Conservation (phyloP, 495 filamentous ascomycete genomes). For the Sabuloglossum arenarium region DNA sequence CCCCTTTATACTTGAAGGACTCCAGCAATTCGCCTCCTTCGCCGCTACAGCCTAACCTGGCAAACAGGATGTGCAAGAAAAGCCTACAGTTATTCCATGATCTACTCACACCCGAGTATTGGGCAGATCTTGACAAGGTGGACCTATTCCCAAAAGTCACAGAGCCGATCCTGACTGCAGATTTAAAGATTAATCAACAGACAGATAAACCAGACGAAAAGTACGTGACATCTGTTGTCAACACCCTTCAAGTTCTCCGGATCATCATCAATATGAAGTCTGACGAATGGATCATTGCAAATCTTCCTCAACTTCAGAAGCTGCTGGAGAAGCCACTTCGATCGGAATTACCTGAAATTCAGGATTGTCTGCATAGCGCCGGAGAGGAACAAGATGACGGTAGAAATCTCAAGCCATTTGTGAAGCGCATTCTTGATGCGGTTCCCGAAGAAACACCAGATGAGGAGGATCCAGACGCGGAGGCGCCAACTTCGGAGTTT, state of each 20-base stretch:
- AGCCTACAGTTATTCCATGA: conserved; percentile 64
- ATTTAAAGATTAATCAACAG: conserved; percentile 32
- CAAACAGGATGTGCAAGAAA: conserved; percentile 65
- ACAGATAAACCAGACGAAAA: conserved; percentile 42
- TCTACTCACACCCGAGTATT: conserved; percentile 70
- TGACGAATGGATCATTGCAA: conserved; percentile 72
- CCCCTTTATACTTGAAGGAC: conserved; percentile 32
- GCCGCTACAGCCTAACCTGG: conserved; percentile 25
- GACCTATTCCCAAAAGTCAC: conserved; percentile 81
- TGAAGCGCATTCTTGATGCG: conserved; percentile 72
- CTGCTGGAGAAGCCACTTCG: conserved; percentile 78
- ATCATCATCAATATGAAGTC: conserved; percentile 69
- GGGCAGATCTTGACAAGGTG: conserved; percentile 67
- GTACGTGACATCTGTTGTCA: conserved; percentile 66
- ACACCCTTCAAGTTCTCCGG: conserved; percentile 74
- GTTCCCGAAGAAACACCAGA: conserved; percentile 73
- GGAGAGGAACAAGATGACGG: conserved; percentile 44
- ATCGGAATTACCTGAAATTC: conserved; percentile 71
- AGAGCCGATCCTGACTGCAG: conserved; percentile 47
- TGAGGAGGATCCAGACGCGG: conserved; percentile 63
- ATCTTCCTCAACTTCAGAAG: conserved; percentile 57
- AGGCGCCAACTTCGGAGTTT: conserved; percentile 59
- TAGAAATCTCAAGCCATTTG: conserved; percentile 38
- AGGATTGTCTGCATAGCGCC: conserved; percentile 64
- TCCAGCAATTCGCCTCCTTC: conserved; percentile 12